Conservation (phyloP, 2,329 filamentous ascomycete species). For the Chrysosporium queenslandicum region DNA sequence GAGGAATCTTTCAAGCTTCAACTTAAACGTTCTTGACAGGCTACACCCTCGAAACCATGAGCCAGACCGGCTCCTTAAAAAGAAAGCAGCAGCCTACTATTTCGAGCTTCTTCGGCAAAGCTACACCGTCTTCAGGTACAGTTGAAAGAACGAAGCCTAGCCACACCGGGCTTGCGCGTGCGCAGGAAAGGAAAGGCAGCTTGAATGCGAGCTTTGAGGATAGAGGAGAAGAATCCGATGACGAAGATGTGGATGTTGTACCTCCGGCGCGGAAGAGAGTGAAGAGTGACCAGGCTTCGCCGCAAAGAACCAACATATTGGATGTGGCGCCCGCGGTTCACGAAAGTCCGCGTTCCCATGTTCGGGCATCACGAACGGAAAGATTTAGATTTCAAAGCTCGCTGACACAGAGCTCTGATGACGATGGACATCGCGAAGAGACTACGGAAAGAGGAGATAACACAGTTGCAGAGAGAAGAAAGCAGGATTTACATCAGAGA, state of each 20-base stretch:
- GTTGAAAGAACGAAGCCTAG: neutral
- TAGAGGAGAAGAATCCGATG: slow-evolving; percentile 24
- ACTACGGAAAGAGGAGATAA: slow-evolving; percentile 29
- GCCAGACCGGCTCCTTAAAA: slow-evolving; percentile 23
- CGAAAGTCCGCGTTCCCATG: neutral
- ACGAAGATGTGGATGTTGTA: slow-evolving; percentile 31
- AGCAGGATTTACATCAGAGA: slow-evolving; percentile 63
- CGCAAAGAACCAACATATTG: slow-evolving; percentile 15
- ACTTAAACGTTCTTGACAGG: neutral
- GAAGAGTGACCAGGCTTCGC: slow-evolving; percentile 22
- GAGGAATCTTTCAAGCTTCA: neutral
- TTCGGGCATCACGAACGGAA: slow-evolving; percentile 41
- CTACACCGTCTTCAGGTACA: slow-evolving; percentile 26
- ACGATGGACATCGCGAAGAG: slow-evolving; percentile 24
- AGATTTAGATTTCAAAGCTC: slow-evolving; percentile 51
- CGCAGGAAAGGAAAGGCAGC: neutral
- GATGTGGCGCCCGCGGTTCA: slow-evolving; percentile 6
- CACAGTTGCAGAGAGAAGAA: slow-evolving; percentile 46
- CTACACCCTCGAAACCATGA: slow-evolving; percentile 9
- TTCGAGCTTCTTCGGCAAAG: slow-evolving; percentile 72
- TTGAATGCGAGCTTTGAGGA: slow-evolving; percentile 5
- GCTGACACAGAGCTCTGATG: slow-evolving; percentile 20
- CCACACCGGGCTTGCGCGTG: neutral
- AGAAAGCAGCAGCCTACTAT: slow-evolving; percentile 61
- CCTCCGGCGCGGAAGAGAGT: slow-evolving; percentile 35